phyloP scores from a whole-genome alignment of 2,329 filamentous ascomycete genomes.

The Pleochaeta shiraiana region DNA sequence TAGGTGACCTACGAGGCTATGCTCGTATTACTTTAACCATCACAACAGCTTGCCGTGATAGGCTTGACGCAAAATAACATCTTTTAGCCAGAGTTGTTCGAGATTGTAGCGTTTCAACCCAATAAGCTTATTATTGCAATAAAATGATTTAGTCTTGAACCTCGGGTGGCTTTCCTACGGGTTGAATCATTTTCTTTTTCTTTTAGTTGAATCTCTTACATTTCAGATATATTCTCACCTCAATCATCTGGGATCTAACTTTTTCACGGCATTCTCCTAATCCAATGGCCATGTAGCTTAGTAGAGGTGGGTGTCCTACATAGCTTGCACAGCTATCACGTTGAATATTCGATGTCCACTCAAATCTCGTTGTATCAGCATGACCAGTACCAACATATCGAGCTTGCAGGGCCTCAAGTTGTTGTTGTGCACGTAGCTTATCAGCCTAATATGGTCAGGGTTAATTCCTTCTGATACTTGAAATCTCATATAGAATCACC shows the following conservation, averaged over 20 bases:
- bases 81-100: too few relatives aligned
- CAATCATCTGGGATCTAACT: constrained; percentile 58
- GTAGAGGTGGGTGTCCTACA: constrained; percentile 68
- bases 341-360: constrained; percentile 90
- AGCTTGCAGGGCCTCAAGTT: constrained; percentile 89
- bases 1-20: neutral
- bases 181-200: constrained; percentile 49
- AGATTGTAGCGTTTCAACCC: too few relatives aligned
- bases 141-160: constrained; percentile 25
- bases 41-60: too few relatives aligned
- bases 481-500: too few relatives aligned
- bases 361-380: constrained; percentile 91
- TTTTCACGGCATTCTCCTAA: constrained; percentile 70
- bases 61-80: too few relatives aligned
- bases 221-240: constrained; percentile 24
- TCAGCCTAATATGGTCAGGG: constrained; percentile 44
- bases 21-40: neutral
- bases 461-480: too few relatives aligned
- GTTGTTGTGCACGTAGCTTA: constrained; percentile 92
- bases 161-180: constrained; percentile 43
- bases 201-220: neutral
- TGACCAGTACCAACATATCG: constrained; percentile 94
- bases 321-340: constrained; percentile 84
- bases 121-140: too few relatives aligned
- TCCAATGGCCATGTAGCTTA: constrained; percentile 76